A percentile compares a stretch with the other conserved stretches of the same genome.
Evolutionary conservation across 768 basidiomycete genomes (phyloP).

Genomic region (Phaffia australis): DNA sequence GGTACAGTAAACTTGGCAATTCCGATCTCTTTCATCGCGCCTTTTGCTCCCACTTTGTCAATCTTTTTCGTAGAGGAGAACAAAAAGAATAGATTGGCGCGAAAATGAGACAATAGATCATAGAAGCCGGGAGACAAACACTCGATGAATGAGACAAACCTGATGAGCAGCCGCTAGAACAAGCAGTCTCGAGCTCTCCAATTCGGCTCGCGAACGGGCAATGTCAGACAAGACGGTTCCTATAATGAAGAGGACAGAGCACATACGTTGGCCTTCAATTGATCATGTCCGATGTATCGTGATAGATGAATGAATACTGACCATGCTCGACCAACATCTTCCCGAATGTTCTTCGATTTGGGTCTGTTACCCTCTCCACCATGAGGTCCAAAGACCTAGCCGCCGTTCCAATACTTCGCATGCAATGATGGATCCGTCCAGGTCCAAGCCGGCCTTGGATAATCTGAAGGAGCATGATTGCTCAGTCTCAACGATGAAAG

Average conservation of each 20-base stretch:
- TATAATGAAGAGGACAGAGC: slow-evolving; percentile 33
- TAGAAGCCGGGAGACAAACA: neutral
- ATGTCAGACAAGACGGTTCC: slow-evolving; percentile 84
- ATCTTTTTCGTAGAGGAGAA: slow-evolving; percentile 46
- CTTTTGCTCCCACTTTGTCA: slow-evolving; percentile 81
- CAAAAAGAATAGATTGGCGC: neutral
- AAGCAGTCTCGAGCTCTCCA: slow-evolving; percentile 74
- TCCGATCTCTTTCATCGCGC: slow-evolving; percentile 92
- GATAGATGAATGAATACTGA: slow-evolving; percentile 33
- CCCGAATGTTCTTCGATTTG: slow-evolving; percentile 81
- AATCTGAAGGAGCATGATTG: slow-evolving; percentile 44
- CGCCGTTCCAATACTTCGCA: slow-evolving; percentile 80
- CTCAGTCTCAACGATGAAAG: neutral
- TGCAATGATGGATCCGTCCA: slow-evolving; percentile 94
- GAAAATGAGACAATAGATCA: neutral
- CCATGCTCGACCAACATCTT: slow-evolving; percentile 87
- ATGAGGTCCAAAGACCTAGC: slow-evolving; percentile 73
- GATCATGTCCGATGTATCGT: neutral
- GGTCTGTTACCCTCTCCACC: slow-evolving; percentile 86
- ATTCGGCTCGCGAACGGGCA: slow-evolving; percentile 82
- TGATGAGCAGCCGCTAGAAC: slow-evolving; percentile 86
- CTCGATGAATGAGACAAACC: slow-evolving; percentile 37
- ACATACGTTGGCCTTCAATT: too few species aligned
- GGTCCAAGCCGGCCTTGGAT: slow-evolving; percentile 94
- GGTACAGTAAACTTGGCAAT: slow-evolving; percentile 97